phyloP scores from a whole-genome alignment of 2,329 filamentous ascomycete genomes.

The Didymella keratinophila region DNA sequence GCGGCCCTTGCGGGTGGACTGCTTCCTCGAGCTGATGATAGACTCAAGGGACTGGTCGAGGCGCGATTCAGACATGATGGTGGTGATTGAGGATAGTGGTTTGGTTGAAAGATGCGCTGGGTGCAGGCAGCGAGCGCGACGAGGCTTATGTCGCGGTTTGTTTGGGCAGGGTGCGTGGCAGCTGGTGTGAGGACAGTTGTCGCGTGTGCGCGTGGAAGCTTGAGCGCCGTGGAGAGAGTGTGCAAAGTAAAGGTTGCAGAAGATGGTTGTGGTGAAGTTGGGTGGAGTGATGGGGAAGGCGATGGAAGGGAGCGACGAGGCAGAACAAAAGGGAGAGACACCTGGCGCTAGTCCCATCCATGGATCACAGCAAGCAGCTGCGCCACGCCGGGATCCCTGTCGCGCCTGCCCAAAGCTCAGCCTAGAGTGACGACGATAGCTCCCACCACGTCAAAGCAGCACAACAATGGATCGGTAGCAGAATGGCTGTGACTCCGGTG shows the following conservation, averaged over 20 bases:
- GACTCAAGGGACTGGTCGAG: conserved; percentile 97
- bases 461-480: conserved; percentile 35
- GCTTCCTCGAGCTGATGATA: conserved; percentile 82
- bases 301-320: conserved; percentile 17
- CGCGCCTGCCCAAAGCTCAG: conserved; percentile 23
- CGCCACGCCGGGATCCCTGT: conserved; percentile 13
- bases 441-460: conserved; percentile 26
- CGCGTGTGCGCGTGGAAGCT: conserved; percentile 24
- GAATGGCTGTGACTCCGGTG: conserved; percentile 55
- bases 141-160: conserved; percentile 28
- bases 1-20: conserved; percentile 58
- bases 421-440: conserved; percentile 34
- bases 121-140: conserved; percentile 26
- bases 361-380: conserved; percentile 14
- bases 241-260: conserved; percentile 21
- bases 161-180: conserved; percentile 31
- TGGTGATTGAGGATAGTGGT: conserved; percentile 12
- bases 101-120: conserved; percentile 20
- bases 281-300: conserved; percentile 21
- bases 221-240: conserved; percentile 20
- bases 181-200: conserved; percentile 22
- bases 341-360: conserved; percentile 7
- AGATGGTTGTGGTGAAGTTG: conserved; percentile 13
- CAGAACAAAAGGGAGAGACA: conserved; percentile 28
- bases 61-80: conserved; percentile 66